A percentile compares a stretch with the other conserved stretches of the same genome.
These are phyloP conservation scores for Boletus reticulatus DNA, from an alignment of 768 basidiomycete species.

Conservation along the genomic window DNA sequence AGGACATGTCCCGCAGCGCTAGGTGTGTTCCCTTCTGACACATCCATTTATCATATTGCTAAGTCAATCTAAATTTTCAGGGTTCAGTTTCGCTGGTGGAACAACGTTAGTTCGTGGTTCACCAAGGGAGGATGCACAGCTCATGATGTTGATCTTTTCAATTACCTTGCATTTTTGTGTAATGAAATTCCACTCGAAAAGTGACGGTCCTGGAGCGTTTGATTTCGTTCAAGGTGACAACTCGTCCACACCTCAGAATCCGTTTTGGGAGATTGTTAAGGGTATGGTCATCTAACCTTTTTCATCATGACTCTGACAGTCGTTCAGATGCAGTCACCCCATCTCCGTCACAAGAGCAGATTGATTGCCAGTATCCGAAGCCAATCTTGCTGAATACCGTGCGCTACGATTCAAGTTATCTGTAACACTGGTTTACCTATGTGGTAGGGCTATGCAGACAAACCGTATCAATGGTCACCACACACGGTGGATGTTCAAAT, in stretches of 20 bases:
- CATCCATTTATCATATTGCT: background rate
- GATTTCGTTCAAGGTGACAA: constrained; percentile 79
- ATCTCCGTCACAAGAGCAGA: constrained; percentile 55
- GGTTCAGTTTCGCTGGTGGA: constrained; percentile 76
- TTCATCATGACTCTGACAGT: background rate
- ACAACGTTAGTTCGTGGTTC: constrained; percentile 59
- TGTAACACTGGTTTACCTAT: constrained; percentile 17
- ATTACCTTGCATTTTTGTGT: background rate
- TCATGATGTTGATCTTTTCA: background rate
- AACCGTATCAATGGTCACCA: constrained; percentile 74
- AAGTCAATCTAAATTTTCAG: constrained; percentile 32
- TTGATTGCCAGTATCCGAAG: constrained; percentile 73
- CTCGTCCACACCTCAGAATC: constrained; percentile 60
- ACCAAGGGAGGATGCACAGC: background rate
- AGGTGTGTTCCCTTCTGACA: constrained; percentile 41
- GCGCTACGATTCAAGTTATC: background rate
- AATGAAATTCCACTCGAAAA: background rate
- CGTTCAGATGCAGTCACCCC: constrained; percentile 50
- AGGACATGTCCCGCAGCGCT: constrained; percentile 78
- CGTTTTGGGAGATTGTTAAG: constrained; percentile 81
- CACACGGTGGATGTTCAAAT: constrained; percentile 75
- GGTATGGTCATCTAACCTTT: constrained; percentile 25
- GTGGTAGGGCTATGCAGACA: constrained; percentile 56
- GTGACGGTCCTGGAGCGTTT: constrained; percentile 74
- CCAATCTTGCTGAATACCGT: constrained; percentile 72